Evolutionary conservation across 768 basidiomycete species (phyloP).

Genomic region (Suillus ampliporus): DNA sequence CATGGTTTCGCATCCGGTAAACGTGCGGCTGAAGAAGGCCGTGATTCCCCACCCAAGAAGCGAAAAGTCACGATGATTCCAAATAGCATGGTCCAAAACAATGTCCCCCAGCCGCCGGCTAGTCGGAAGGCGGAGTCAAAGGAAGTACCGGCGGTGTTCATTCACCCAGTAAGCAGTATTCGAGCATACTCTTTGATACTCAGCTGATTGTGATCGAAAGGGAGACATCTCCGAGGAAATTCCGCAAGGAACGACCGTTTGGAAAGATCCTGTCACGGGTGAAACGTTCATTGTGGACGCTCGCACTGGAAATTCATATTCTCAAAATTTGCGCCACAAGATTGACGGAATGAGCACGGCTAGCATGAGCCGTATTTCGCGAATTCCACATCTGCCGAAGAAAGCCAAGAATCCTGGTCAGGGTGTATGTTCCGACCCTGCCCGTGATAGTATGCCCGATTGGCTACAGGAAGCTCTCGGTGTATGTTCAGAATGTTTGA

Average conservation of each 20-base stretch:
- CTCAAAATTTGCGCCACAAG: conserved; percentile 25
- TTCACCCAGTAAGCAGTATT: conserved; percentile 26
- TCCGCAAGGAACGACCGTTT: conserved; percentile 33
- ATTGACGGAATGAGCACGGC: conserved; percentile 15
- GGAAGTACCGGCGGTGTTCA: conserved; percentile 15
- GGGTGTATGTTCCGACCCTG: conserved; percentile 16
- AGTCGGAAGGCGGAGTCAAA: conserved; percentile 14
- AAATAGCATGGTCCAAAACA: conserved; percentile 12
- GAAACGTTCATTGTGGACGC: conserved; percentile 64
- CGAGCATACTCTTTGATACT: conserved; percentile 14
- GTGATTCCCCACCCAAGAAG: conserved; percentile 52
- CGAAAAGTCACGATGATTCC: conserved; percentile 41
- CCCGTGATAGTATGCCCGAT: conserved; percentile 46
- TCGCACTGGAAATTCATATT: conserved; percentile 73
- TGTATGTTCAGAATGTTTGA: conserved; percentile 42
- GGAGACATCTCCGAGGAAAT: conserved; percentile 37
- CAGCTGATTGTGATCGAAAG: conserved; percentile 16
- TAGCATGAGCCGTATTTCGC: conserved; percentile 22
- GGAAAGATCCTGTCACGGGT: conserved; percentile 70
- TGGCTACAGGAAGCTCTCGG: conserved; percentile 71
- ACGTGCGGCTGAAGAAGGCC: conserved; percentile 15
- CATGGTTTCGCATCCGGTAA: conserved; percentile 58
- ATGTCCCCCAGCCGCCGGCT: conserved; percentile 4
- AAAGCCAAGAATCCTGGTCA: neutral
- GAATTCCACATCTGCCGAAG: conserved; percentile 14